Evolutionary conservation across 2,329 filamentous ascomycete species (phyloP), one percentile per base, ranked within the genome.

Genomic region (Fusarium subtropicale): DNA sequence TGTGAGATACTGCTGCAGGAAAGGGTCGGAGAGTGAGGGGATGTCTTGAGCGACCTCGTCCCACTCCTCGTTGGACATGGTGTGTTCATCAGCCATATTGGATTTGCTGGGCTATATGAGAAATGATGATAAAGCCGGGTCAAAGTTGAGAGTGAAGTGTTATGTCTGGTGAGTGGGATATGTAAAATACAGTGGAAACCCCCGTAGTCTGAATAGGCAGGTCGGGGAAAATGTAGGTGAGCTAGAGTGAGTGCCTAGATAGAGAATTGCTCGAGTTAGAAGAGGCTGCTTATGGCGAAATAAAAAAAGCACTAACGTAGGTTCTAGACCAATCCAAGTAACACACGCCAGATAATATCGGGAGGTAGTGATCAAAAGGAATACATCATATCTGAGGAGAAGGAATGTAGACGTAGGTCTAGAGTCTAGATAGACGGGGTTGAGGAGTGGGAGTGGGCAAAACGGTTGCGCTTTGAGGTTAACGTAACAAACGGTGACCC

Each of bases 1-100:
- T 44, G 88, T 81, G 39, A 97, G 82, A 76, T 97, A 97, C 77
- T 95, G 89, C 73, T 93, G 88, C 47, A 97, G 87, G 78, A 97
- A 94, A 1, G 91, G 88, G 73, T 97, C 93, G 12, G 87, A 81
- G 22, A 80, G 80, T 3, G 80, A 79, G 7, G 89, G 89, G 38
- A 91, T 80, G n/a, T 85, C 87, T 62, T 84, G 78, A 46, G 81
- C 77, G 63, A 90, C 77, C 69, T 88, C 86, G 31, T 82, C 83
- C 87, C 87, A 91, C 58, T 89, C 87, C 57, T 88, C 83, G 39
- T 88, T 84, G 47, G 83, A 81, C 75, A 84, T 81, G 33, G 61
- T 68, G 46, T 72, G 59, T 24, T 68, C 54, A n/a, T 26, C 63
- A 9, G 79, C 75, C 77, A 82, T 82, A 64, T 34, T 62, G 38